Conservation (phyloP, 1,284 basidiomycete species). For the Cryptococcus sp. region DNA sequence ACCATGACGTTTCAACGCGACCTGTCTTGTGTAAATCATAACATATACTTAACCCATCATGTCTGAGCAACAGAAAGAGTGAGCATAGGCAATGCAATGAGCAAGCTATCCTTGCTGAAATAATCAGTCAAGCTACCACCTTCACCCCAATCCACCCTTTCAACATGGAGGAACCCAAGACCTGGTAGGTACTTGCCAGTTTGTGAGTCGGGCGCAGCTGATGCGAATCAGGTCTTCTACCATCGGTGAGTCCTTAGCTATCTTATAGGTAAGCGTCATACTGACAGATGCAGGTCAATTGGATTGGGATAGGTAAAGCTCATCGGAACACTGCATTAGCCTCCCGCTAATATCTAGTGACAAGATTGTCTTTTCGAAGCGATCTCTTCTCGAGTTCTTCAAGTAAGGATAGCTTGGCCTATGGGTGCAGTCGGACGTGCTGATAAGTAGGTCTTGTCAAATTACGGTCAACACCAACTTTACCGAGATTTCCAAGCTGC, state of each 20-base stretch:
- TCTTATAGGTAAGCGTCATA: neutral
- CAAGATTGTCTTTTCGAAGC: constrained; percentile 49
- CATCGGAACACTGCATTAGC: too few relatives aligned
- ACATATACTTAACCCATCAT: neutral
- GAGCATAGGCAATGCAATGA: too few relatives aligned
- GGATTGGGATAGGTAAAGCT: constrained; percentile 45
- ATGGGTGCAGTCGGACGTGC: neutral
- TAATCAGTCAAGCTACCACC: constrained; percentile 21
- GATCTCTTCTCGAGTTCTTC: constrained; percentile 48
- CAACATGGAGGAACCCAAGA: constrained; percentile 45
- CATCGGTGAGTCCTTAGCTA: constrained; percentile 15
- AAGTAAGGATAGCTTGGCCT: constrained; percentile 33
- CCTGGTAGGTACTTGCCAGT: constrained; percentile 35
- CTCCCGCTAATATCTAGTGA: constrained; percentile 26
- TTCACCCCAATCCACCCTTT: constrained; percentile 49
- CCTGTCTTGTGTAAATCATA: too few relatives aligned
- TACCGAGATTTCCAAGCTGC: constrained; percentile 45
- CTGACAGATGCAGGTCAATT: constrained; percentile 8
- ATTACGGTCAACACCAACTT: constrained; percentile 47
- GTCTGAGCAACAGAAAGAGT: neutral
- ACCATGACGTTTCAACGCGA: too few relatives aligned
- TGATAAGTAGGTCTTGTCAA: constrained; percentile 33
- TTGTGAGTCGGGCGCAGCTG: neutral
- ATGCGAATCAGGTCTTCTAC: constrained; percentile 17
- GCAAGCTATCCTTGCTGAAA: too few relatives aligned